Evolutionary conservation across 108 stramenopile species (phyloP).

Genomic region (Seminavis robusta): DNA sequence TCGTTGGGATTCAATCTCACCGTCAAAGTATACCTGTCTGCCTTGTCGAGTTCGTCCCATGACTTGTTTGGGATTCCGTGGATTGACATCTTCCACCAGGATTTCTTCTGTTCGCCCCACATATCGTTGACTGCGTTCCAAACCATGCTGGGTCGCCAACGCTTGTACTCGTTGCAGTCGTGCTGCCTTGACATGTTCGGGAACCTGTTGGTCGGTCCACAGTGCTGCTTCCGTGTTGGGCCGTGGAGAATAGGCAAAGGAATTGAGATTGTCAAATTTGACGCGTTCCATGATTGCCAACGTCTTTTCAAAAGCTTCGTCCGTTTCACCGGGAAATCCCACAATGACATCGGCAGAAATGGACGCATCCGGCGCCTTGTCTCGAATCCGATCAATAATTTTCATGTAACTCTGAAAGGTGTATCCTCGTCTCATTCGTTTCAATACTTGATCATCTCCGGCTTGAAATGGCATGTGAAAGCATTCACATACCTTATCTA

Average conservation of each 20-base stretch:
- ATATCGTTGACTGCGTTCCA: conserved; percentile 84
- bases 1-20: conserved; percentile 62
- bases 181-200: conserved; percentile 85
- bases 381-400: conserved; percentile 77
- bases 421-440: conserved; percentile 87
- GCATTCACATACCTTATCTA: conserved; percentile 81
- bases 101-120: conserved; percentile 76
- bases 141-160: conserved; percentile 75
- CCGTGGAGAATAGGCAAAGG: conserved; percentile 49
- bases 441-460: conserved; percentile 80
- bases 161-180: conserved; percentile 82
- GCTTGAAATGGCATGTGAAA: conserved; percentile 92
- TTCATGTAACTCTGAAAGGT: conserved; percentile 87
- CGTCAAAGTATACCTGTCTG: conserved; percentile 86
- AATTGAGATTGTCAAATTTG: conserved; percentile 56
- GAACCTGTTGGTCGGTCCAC: conserved; percentile 57
- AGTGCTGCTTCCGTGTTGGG: conserved; percentile 61
- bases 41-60: conserved; percentile 87
- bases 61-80: conserved; percentile 77
- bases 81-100: conserved; percentile 87
- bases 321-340: conserved; percentile 88
- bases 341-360: conserved; percentile 83
- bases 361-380: conserved; percentile 68
- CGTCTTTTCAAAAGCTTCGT: conserved; percentile 75
- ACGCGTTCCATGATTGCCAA: conserved; percentile 79